Evolutionary conservation across 352 stramenopile species (phyloP), one percentile per base, ranked within the genome.

Genomic region (Globisporangium okanoganense): DNA sequence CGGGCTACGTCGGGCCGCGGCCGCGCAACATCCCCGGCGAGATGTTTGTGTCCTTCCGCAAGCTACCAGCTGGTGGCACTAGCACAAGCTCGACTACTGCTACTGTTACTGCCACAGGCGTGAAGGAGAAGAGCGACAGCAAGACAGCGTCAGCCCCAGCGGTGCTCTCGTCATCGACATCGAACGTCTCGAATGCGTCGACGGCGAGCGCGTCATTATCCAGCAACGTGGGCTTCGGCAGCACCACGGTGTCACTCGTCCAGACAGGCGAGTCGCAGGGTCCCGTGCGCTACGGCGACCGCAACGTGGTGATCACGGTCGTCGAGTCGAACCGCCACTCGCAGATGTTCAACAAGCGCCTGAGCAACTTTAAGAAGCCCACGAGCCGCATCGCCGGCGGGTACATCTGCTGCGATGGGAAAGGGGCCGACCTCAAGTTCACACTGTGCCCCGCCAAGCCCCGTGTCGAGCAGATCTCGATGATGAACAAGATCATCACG

Each of bases 331-430:
- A 93, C 54, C 83, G 85, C n/a, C 85, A 93, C 68, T 90, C 82
- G 47, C 70, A 87, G 24, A 85, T 88, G 79, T 93, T 82, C 62
- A 94, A 92, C 64, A 93, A 92, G 62, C 76, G 82, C 44, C 65
- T 95, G 20, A 92, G 72, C 47, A 95, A 95, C 67, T 95, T 91
- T 40, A 95, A 95, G 62, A 95, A 95, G 50, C 79, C 80, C 7
- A 95, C 85, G 40, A 91, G 79, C 54, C 74, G 73, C 50, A 93
- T 94, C 58, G 65, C 66, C 16, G 85, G 85, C 33, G 85, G 85
- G 7, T 94, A 94, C 76, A 88, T 94, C 68, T 94, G 85, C 82
- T 94, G 82, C 61, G 85, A 94, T 56, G 85, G 85, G 62, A 94
- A 92, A 56, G 85, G 85, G 33, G 72, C 72, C 0, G 83, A 89